Evolutionary conservation across 768 basidiomycete genomes (phyloP).

Genomic region (Candolleomyces eurysporus): DNA sequence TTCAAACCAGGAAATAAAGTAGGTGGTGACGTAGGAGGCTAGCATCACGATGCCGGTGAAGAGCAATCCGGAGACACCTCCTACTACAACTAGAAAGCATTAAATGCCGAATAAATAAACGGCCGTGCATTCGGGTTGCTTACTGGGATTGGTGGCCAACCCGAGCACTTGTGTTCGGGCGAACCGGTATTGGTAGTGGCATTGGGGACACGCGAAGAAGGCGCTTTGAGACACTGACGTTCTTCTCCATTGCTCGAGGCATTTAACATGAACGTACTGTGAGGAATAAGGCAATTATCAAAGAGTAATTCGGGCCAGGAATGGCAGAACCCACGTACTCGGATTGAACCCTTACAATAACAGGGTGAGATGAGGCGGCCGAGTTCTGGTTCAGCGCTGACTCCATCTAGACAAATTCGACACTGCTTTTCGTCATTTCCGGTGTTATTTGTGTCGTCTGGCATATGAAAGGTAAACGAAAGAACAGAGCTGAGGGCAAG

Average conservation of each 20-base stretch:
- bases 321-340: slow-evolving; percentile 31
- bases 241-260: slow-evolving; percentile 73
- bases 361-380: slow-evolving; percentile 84
- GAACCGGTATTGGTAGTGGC: slow-evolving; percentile 75
- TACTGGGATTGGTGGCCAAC: slow-evolving; percentile 76
- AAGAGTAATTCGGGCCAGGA: slow-evolving; percentile 6
- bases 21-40: slow-evolving; percentile 69
- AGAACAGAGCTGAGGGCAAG: neutral
- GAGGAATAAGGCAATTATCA: slow-evolving; percentile 5
- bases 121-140: slow-evolving; percentile 13
- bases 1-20: slow-evolving; percentile 62
- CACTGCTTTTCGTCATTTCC: slow-evolving; percentile 58
- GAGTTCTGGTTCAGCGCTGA: slow-evolving; percentile 53
- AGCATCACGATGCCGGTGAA: slow-evolving; percentile 66
- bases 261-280: slow-evolving; percentile 79
- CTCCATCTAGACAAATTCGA: slow-evolving; percentile 79
- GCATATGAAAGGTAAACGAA: neutral
- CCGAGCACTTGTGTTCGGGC: slow-evolving; percentile 68
- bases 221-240: slow-evolving; percentile 58
- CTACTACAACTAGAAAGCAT: slow-evolving; percentile 57
- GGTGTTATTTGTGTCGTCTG: neutral
- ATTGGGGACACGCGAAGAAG: slow-evolving; percentile 81
- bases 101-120: neutral
- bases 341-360: slow-evolving; percentile 76
- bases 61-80: slow-evolving; percentile 52